phyloP scores from a whole-genome alignment of 805 yeast species.

The Starmerella powellii region DNA sequence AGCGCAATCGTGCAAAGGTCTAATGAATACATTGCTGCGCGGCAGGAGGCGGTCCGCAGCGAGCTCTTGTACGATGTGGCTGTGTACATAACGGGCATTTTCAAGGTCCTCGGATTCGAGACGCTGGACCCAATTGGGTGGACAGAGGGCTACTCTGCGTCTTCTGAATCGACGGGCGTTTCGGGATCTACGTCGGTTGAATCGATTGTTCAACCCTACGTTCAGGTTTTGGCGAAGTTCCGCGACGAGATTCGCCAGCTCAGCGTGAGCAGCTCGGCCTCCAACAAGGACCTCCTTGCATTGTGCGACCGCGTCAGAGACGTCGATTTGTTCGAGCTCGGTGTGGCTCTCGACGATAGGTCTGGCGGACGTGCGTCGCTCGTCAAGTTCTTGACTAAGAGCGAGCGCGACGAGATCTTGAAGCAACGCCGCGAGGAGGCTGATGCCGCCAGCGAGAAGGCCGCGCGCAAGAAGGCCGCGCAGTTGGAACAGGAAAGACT shows the following conservation, averaged over 20 bases:
- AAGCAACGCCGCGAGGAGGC: conserved; percentile 46
- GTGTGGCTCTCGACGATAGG: conserved; percentile 83
- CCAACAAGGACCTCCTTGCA: conserved; percentile 40
- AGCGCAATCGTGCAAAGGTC: conserved; percentile 57
- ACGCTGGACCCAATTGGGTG: conserved; percentile 64
- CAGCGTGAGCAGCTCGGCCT: conserved; percentile 47
- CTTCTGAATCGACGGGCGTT: conserved; percentile 27
- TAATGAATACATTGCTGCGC: conserved; percentile 57
- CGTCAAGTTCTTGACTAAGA: conserved; percentile 61
- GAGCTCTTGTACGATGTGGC: conserved; percentile 58
- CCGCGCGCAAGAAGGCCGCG: conserved; percentile 42
- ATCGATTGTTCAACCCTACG: conserved; percentile 66
- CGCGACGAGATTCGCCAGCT: conserved; percentile 67
- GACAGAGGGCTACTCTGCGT: conserved; percentile 36
- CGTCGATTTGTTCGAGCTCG: conserved; percentile 55
- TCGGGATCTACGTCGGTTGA: conserved; percentile 34
- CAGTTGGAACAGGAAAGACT: conserved; percentile 19
- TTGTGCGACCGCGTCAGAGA: conserved; percentile 67
- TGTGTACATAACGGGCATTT: conserved; percentile 56
- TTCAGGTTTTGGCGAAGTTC: conserved; percentile 62
- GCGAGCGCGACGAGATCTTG: conserved; percentile 56
- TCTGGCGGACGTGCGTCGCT: conserved; percentile 65
- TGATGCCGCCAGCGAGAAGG: conserved; percentile 41
- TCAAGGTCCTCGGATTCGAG: conserved; percentile 65
- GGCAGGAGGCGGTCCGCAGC: conserved; percentile 37